These are phyloP conservation scores for Cercophora scortea DNA, from an alignment of 495 filamentous ascomycete genomes.

Conservation along the genomic window DNA sequence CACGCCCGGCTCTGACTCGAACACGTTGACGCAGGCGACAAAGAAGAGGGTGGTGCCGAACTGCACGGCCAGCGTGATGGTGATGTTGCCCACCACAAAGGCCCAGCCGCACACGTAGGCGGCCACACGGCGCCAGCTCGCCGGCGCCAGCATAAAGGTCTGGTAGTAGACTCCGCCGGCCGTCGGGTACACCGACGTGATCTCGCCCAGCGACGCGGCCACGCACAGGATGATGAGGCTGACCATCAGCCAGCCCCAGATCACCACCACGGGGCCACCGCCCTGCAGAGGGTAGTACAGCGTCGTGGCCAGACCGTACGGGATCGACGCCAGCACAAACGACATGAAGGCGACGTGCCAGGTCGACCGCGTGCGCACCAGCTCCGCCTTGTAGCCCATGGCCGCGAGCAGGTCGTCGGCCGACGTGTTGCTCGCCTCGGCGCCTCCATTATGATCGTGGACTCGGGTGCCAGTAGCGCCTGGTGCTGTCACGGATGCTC, in stretches of 20 bases:
- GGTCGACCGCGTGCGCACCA: constrained; percentile 44
- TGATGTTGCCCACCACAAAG: constrained; percentile 62
- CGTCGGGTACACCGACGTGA: constrained; percentile 49
- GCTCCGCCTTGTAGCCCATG: constrained; percentile 46
- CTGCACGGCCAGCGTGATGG: constrained; percentile 60
- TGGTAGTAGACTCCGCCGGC: constrained; percentile 51
- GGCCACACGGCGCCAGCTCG: constrained; percentile 31
- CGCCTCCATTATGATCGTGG: neutral
- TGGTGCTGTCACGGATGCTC: no score
- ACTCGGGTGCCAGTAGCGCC: no score
- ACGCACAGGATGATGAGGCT: constrained; percentile 42
- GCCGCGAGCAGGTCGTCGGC: constrained; percentile 43
- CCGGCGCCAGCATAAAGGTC: constrained; percentile 45
- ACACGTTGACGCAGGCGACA: constrained; percentile 46
- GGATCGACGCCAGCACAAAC: constrained; percentile 47
- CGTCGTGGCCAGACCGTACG: constrained; percentile 64
- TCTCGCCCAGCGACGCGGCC: constrained; percentile 46
- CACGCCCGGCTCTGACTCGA: constrained; percentile 30
- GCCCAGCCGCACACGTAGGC: constrained; percentile 64
- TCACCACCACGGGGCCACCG: constrained; percentile 57
- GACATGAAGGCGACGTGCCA: constrained; percentile 52
- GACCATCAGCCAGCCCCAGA: constrained; percentile 54
- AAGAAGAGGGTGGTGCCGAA: constrained; percentile 55
- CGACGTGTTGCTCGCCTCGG: constrained; percentile 1
- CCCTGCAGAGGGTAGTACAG: constrained; percentile 60